Evolutionary conservation across 495 filamentous ascomycete species (phyloP).

Genomic region (Penicillium daleae): DNA sequence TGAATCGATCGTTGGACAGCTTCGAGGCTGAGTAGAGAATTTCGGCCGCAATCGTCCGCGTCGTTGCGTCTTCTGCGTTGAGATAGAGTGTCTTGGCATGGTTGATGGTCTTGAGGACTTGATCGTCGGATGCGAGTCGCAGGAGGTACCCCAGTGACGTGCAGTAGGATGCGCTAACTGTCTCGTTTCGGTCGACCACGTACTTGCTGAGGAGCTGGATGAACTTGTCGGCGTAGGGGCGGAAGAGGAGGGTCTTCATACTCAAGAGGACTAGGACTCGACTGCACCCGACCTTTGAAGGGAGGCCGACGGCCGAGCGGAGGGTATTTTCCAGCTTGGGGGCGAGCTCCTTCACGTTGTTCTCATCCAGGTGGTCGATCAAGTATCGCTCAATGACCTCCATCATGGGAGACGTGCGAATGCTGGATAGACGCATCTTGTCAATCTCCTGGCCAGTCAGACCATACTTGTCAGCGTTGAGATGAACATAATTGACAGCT

Average conservation of each 20-base stretch:
- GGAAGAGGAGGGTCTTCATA: conserved; percentile 72
- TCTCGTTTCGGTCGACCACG: conserved; percentile 86
- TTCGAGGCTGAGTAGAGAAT: conserved; percentile 80
- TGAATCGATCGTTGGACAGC: conserved; percentile 86
- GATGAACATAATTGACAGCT: conserved; percentile 86
- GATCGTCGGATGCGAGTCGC: conserved; percentile 70
- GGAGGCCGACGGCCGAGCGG: conserved; percentile 84
- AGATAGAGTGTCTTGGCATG: conserved; percentile 77
- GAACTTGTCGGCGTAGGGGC: conserved; percentile 75
- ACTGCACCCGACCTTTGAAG: conserved; percentile 88
- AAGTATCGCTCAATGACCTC: conserved; percentile 91
- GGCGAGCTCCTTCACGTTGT: conserved; percentile 72
- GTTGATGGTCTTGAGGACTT: conserved; percentile 66
- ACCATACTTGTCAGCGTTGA: conserved; percentile 85
- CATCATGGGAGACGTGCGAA: conserved; percentile 86
- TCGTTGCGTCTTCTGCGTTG: conserved; percentile 71
- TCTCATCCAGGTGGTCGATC: conserved; percentile 75
- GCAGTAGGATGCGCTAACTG: conserved; percentile 84
- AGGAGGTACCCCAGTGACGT: conserved; percentile 83
- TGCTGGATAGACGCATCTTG: conserved; percentile 74
- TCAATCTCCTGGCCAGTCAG: conserved; percentile 83
- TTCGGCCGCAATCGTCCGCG: conserved; percentile 76
- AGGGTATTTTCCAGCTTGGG: conserved; percentile 73
- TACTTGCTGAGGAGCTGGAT: conserved; percentile 76
- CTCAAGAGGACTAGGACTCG: conserved; percentile 86